phyloP scores from a whole-genome alignment of 176 grass and related monocot genomes.

The Areca catechu region DNA sequence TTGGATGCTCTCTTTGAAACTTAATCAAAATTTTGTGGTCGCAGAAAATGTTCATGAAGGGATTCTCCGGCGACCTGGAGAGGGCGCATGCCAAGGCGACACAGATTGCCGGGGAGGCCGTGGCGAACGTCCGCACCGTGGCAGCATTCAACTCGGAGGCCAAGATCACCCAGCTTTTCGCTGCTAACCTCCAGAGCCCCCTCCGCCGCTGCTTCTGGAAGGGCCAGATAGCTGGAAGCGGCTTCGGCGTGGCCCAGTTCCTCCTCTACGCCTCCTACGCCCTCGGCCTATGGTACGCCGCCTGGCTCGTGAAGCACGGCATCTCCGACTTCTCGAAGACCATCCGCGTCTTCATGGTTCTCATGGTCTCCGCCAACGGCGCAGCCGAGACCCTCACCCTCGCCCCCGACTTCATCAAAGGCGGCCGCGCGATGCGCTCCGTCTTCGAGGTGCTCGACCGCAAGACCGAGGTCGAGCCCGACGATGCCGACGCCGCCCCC shows the following conservation, averaged over 20 bases:
- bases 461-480: slow-evolving; percentile 64
- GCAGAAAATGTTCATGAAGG: slow-evolving; percentile 97
- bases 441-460: slow-evolving; percentile 82
- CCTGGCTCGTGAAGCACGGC: slow-evolving; percentile 85
- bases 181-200: slow-evolving; percentile 53
- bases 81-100: slow-evolving; percentile 71
- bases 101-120: slow-evolving; percentile 84
- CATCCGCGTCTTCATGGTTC: slow-evolving; percentile 96
- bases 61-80: slow-evolving; percentile 86
- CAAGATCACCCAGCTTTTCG: slow-evolving; percentile 65
- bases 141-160: slow-evolving; percentile 76
- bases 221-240: slow-evolving; percentile 69
- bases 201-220: slow-evolving; percentile 91
- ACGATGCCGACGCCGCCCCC: slow-evolving; percentile 54
- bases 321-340: slow-evolving; percentile 82
- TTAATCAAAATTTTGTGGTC: not conserved
- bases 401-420: slow-evolving; percentile 84
- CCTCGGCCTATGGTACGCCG: slow-evolving; percentile 64
- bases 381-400: slow-evolving; percentile 87
- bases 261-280: slow-evolving; percentile 87
- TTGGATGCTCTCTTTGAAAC: not conserved
- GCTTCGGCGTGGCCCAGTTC: slow-evolving; percentile 88
- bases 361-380: slow-evolving; percentile 91
- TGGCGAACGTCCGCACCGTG: slow-evolving; percentile 74
- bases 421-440: slow-evolving; percentile 75